These are phyloP conservation scores for Gliomastix tumulicola DNA, from an alignment of 2,329 filamentous ascomycete species.

Conservation along the genomic window DNA sequence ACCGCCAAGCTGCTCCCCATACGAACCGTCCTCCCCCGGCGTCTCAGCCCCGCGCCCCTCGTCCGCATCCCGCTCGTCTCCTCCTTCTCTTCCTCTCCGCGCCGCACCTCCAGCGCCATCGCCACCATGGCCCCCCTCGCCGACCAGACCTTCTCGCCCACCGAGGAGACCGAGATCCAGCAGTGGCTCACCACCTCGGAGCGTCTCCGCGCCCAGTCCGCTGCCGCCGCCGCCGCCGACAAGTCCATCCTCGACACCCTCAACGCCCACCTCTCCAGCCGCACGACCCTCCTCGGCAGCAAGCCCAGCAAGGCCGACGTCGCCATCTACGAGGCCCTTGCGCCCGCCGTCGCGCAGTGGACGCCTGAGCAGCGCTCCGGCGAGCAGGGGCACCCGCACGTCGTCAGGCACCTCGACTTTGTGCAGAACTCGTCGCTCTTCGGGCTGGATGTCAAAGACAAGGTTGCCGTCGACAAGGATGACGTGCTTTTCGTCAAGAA, in stretches of 20 bases:
- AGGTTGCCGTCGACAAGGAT: constrained; percentile 70
- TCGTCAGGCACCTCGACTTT: constrained; percentile 88
- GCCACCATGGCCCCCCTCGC: constrained; percentile 61
- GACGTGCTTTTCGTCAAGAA: constrained; percentile 84
- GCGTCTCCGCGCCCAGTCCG: constrained; percentile 50
- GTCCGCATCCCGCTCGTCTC: neutral
- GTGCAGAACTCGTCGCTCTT: constrained; percentile 83
- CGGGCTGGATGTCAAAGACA: constrained; percentile 65
- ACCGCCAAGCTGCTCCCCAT: constrained; percentile 33
- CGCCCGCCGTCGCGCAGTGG: constrained; percentile 73
- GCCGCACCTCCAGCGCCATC: constrained; percentile 5
- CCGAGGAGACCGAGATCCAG: constrained; percentile 80
- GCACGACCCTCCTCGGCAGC: constrained; percentile 80
- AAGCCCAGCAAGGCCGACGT: constrained; percentile 88
- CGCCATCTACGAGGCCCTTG: constrained; percentile 72
- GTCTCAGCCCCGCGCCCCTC: constrained; percentile 17
- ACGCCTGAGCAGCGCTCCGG: constrained; percentile 80
- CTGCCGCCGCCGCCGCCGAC: constrained; percentile 45
- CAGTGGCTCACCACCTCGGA: constrained; percentile 80
- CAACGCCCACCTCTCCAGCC: constrained; percentile 80
- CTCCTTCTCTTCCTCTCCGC: neutral
- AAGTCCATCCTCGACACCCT: constrained; percentile 69
- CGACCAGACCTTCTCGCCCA: constrained; percentile 62
- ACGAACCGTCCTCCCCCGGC: constrained; percentile 23
- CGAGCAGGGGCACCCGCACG: constrained; percentile 80